Percentiles rank a stretch among this genome's conserved stretches.
Evolutionary conservation across 1,284 basidiomycete species (phyloP).

Genomic region (Microbotryum violaceum): DNA sequence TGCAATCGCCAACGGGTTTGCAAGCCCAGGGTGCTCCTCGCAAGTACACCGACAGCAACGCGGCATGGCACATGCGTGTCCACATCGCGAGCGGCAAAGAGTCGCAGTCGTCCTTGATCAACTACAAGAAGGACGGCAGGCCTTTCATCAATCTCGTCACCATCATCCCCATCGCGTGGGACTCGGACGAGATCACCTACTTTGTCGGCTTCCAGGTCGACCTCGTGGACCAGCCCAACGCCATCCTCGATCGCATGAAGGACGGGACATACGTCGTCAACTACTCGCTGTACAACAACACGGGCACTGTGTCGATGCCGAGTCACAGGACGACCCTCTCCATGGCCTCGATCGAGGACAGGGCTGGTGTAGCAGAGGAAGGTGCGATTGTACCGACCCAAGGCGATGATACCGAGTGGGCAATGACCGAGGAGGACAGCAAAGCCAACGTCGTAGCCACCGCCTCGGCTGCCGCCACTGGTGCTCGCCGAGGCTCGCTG

Average conservation of each 20-base stretch:
- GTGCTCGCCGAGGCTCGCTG: neutral
- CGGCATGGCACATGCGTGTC: slow-evolving; percentile 56
- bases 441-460: neutral
- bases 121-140: slow-evolving; percentile 76
- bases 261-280: slow-evolving; percentile 36
- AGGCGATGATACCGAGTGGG: neutral
- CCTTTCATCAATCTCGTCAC: slow-evolving; percentile 55
- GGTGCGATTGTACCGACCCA: neutral
- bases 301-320: slow-evolving; percentile 5
- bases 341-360: slow-evolving; percentile 9
- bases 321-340: slow-evolving; percentile 7
- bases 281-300: slow-evolving; percentile 28
- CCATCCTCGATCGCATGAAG: slow-evolving; percentile 63
- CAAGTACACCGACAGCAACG: slow-evolving; percentile 58
- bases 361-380: slow-evolving; percentile 8
- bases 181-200: slow-evolving; percentile 60
- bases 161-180: slow-evolving; percentile 59
- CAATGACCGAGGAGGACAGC: neutral
- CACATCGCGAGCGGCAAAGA: slow-evolving; percentile 66
- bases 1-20: slow-evolving; percentile 65
- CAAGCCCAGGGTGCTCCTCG: slow-evolving; percentile 56
- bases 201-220: slow-evolving; percentile 80
- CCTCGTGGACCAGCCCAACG: slow-evolving; percentile 74
- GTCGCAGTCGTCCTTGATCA: slow-evolving; percentile 77
- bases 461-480: neutral